Conservation (phyloP, 495 filamentous ascomycete species). For the Pyrenula aspistea region DNA sequence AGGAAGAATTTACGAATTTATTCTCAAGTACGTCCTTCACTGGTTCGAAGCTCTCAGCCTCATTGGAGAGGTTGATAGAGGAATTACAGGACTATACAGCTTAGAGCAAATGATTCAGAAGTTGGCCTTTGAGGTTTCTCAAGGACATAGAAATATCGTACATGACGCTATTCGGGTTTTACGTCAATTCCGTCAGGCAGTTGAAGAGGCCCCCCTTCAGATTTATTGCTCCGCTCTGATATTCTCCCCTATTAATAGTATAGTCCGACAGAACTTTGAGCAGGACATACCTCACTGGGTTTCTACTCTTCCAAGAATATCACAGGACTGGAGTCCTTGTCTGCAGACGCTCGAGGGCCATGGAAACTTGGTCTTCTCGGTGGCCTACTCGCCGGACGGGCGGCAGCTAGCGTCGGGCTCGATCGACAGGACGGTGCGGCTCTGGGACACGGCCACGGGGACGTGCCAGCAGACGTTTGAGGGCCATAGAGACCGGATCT, state of each 20-base stretch:
- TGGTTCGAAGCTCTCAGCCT: conserved; percentile 12
- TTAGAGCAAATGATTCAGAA: too few relatives aligned
- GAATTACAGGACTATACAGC: conserved; percentile 1
- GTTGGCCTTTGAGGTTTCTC: conserved; percentile 1
- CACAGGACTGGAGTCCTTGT: conserved; percentile 6
- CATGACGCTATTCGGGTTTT: conserved; percentile 20
- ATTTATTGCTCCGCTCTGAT: conserved; percentile 18
- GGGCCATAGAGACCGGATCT: conserved; percentile 9
- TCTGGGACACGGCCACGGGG: conserved; percentile 20
- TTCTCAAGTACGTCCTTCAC: conserved; percentile 9
- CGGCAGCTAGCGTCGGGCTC: conserved; percentile 17
- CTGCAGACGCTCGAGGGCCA: conserved; percentile 14
- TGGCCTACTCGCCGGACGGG: conserved; percentile 14
- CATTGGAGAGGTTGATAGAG: conserved; percentile 5
- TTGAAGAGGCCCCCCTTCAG: conserved; percentile 20
- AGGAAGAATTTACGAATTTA: too few relatives aligned
- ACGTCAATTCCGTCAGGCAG: conserved; percentile 8
- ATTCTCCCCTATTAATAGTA: conserved; percentile 15
- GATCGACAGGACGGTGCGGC: conserved; percentile 13
- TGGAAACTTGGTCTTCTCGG: conserved; percentile 3
- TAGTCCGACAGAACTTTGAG: conserved; percentile 10
- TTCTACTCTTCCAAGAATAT: conserved; percentile 1
- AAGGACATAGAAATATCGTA: conserved; percentile 8
- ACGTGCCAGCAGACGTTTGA: not conserved
- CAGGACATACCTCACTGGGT: conserved; percentile 5